Evolutionary conservation across 768 basidiomycete species (phyloP), one percentile per base, ranked within the genome.

Genomic region (Cyathus striatus): DNA sequence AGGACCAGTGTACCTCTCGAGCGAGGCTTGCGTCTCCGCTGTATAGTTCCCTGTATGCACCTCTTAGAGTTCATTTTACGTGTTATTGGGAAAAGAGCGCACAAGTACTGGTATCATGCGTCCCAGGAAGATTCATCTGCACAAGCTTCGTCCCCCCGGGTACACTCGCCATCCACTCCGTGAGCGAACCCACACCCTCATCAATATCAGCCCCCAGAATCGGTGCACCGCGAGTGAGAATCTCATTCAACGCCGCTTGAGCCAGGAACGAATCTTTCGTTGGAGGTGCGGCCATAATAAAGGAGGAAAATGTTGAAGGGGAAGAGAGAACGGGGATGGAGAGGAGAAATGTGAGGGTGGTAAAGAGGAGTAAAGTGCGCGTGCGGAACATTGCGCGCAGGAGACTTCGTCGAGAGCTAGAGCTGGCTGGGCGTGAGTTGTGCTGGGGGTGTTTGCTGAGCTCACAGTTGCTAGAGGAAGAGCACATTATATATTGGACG

Each of bases 81-180:
- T n/a, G n/a, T n/a, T n/a, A n/a, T n/a, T n/a, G n/a, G n/a, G n/a
- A 46, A 21, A 32, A 24, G 23, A 1, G 44, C 60, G 23, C 53
- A 70, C 73, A 70, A 9, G 75, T 75, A 1, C 69, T 59, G 1
- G 73, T 61, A 53, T 78, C 75, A 45, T 78, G 75, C 2, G 70
- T 73, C 22, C 74, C 75, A 9, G 74, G 75, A n/a, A 78, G 48
- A 48, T 74, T 76, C 69, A 76, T 70, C 30, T 68, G 65, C 6
- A 71, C 69, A 1, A 77, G 52, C 42, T 53, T 57, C 1, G 68
- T 75, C 30, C 49, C 61, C 48, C 75, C 73, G 2, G 65, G 53
- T 25, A 72, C 43, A 22, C 56, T 62, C 5, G 68, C 61, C 75
- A 76, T 73, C 73, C 72, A 73, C 44, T 73, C 52, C 49, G n/a